phyloP scores from a whole-genome alignment of 1,284 basidiomycete species.

The Rhizoctonia solani region DNA sequence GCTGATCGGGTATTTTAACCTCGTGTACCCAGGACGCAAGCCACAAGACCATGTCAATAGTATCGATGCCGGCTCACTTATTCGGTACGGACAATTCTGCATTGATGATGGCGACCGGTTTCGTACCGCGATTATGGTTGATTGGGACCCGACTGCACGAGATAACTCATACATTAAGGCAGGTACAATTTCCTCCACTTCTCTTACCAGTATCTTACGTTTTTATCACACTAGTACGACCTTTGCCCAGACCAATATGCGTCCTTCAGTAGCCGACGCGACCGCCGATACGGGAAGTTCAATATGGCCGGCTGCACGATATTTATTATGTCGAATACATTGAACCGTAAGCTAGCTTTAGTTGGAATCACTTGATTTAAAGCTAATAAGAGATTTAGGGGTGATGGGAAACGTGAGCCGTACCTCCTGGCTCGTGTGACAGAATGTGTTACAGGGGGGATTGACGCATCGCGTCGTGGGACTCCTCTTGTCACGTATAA shows the following conservation, averaged over 20 bases:
- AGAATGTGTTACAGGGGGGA: slow-evolving; percentile 8
- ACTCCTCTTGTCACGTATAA: slow-evolving; percentile 10
- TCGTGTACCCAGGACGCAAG: slow-evolving; percentile 8
- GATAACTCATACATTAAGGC: slow-evolving; percentile 21
- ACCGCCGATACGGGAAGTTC: not conserved
- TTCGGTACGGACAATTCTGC: slow-evolving; percentile 16
- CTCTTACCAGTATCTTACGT: not conserved
- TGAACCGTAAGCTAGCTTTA: not conserved
- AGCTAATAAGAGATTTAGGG: not conserved
- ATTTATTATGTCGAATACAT: slow-evolving; percentile 18
- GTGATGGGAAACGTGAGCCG: not conserved
- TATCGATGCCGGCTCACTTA: not conserved
- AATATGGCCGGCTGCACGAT: slow-evolving; percentile 9
- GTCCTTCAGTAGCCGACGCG: not conserved
- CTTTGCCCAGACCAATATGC: not conserved
- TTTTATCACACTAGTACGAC: slow-evolving; percentile 10
- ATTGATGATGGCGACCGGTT: slow-evolving; percentile 1
- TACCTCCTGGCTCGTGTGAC: not conserved
- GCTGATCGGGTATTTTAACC: too few relatives aligned
- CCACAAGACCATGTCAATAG: not conserved
- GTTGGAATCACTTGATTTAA: not conserved
- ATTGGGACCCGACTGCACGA: not conserved
- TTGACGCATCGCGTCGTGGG: not conserved
- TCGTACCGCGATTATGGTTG: not conserved
- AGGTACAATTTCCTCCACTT: not conserved